These are phyloP conservation scores for Stevia rebaudiana DNA, from an alignment of 140 eudicot genomes.

Conservation along the genomic window DNA sequence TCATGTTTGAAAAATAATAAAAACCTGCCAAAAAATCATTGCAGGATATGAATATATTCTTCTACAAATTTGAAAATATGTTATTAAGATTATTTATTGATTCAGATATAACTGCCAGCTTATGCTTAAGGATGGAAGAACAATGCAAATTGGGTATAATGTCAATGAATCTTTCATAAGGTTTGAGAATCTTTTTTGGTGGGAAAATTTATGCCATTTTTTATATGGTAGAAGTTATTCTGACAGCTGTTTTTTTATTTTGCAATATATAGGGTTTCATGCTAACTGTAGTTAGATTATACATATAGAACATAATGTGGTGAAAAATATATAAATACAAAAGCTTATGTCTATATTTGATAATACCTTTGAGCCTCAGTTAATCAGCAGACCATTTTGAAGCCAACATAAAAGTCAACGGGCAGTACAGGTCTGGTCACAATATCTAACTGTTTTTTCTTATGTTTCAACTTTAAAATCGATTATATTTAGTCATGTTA, in stretches of 20 bases:
- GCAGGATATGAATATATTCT: no score
- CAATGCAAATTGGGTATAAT: neutral
- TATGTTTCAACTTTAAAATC: no score
- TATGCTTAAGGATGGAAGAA: neutral
- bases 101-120: neutral
- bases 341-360: neutral
- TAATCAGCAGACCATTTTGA: slow-evolving; percentile 3
- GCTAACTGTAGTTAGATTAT: no score
- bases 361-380: neutral
- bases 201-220: neutral
- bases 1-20: no score
- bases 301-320: no score
- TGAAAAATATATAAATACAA: neutral
- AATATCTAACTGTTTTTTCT: no score
- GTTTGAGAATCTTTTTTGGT: neutral
- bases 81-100: no score
- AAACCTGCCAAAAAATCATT: no score
- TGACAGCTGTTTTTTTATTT: neutral
- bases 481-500: slow-evolving; percentile 10
- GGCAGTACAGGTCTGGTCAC: slow-evolving; percentile 12
- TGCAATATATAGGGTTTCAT: neutral
- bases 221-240: slow-evolving; percentile 9
- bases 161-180: neutral
- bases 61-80: no score
- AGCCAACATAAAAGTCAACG: slow-evolving; percentile 1